Evolutionary conservation across 176 grass and related monocot genomes (phyloP).

Genomic region (Musa schizocarpa): DNA sequence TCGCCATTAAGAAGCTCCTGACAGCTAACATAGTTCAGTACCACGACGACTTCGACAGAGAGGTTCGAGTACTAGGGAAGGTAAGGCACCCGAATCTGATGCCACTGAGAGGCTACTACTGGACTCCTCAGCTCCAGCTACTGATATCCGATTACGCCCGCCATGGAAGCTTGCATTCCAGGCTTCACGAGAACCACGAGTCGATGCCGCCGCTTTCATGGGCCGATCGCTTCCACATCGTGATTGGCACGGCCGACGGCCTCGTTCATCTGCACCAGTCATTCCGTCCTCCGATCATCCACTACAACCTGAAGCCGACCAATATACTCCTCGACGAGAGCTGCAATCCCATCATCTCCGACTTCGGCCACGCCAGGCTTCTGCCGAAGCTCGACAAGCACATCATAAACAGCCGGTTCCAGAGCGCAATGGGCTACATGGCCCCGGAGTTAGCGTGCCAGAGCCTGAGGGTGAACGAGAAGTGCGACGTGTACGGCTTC

Average conservation of each 20-base stretch:
- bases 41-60: conserved; percentile 74
- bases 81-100: conserved; percentile 70
- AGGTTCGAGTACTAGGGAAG: conserved; percentile 75
- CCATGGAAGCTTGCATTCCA: conserved; percentile 69
- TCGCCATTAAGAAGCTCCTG: conserved; percentile 63
- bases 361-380: conserved; percentile 80
- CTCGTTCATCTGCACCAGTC: conserved; percentile 79
- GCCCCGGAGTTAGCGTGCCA: conserved; percentile 85
- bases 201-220: conserved; percentile 35
- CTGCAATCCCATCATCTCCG: conserved; percentile 53
- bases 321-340: conserved; percentile 78
- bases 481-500: conserved; percentile 94
- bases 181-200: conserved; percentile 34
- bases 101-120: conserved; percentile 85
- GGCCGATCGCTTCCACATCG: conserved; percentile 61
- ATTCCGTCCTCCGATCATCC: conserved; percentile 82
- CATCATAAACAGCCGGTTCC: conserved; percentile 42
- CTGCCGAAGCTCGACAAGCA: conserved; percentile 39
- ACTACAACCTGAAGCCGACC: conserved; percentile 90
- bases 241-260: conserved; percentile 45
- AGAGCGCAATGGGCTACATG: conserved; percentile 56
- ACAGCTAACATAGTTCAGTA: conserved; percentile 41
- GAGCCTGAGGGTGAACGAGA: conserved; percentile 84
- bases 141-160: conserved; percentile 67
- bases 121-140: conserved; percentile 82